phyloP scores from a whole-genome alignment of 208 protist genomes.

The Leishmania guyanensis region DNA sequence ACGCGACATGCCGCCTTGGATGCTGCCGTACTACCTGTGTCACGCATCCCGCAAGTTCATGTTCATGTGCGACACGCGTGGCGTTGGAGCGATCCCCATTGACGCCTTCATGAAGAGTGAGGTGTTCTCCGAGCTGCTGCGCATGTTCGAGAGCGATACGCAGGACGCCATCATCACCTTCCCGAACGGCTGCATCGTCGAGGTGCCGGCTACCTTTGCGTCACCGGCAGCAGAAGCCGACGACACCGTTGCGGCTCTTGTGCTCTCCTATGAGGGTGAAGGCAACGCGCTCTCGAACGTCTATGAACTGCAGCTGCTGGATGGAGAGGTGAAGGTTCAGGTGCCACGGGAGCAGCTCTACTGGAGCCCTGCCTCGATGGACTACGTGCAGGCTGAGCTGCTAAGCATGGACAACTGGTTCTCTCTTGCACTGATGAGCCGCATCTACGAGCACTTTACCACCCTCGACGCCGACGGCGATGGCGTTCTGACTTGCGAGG shows the following conservation, averaged over 20 bases:
- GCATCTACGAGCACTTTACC: slow-evolving; percentile 92
- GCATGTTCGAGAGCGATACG: slow-evolving; percentile 88
- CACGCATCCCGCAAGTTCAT: slow-evolving; percentile 92
- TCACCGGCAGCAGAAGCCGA: slow-evolving; percentile 41
- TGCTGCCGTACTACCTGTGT: slow-evolving; percentile 91
- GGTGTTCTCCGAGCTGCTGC: slow-evolving; percentile 89
- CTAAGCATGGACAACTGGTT: slow-evolving; percentile 92
- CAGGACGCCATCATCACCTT: slow-evolving; percentile 72
- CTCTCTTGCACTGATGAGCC: slow-evolving; percentile 75
- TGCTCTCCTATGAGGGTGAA: slow-evolving; percentile 64
- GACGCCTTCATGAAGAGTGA: slow-evolving; percentile 85
- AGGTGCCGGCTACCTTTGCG: slow-evolving; percentile 55
- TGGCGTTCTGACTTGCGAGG: slow-evolving; percentile 79
- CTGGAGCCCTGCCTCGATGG: slow-evolving; percentile 79
- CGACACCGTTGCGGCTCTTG: slow-evolving; percentile 70
- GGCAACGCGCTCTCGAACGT: slow-evolving; percentile 57
- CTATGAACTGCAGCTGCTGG: slow-evolving; percentile 70
- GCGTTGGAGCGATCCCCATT: slow-evolving; percentile 77
- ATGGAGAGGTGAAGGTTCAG: slow-evolving; percentile 27
- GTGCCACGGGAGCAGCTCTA: slow-evolving; percentile 64
- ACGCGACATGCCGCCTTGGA: slow-evolving; percentile 83
- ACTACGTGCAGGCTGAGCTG: slow-evolving; percentile 58
- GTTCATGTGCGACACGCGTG: slow-evolving; percentile 91
- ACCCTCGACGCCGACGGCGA: slow-evolving; percentile 84
- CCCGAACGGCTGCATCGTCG: slow-evolving; percentile 71